Conservation (phyloP, 1,284 basidiomycete genomes). For the Melampsora larici-populina region DNA sequence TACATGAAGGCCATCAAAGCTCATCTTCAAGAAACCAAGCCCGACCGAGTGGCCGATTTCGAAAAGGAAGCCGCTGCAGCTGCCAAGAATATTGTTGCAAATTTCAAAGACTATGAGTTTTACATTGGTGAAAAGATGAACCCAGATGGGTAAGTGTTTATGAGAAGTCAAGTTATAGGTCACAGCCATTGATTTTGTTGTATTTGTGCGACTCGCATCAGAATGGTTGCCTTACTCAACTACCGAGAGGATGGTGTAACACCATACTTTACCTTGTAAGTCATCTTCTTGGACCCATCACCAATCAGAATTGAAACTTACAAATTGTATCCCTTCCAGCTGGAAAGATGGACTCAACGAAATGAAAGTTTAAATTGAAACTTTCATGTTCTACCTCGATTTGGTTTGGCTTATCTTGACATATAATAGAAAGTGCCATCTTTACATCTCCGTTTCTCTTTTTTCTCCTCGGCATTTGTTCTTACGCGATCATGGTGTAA, state of each 20-base stretch:
- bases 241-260: slow-evolving; percentile 62
- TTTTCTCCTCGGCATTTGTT: background rate
- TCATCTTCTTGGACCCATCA: background rate
- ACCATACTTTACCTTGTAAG: slow-evolving; percentile 85
- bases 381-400: background rate
- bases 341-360: slow-evolving; percentile 20
- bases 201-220: slow-evolving; percentile 50
- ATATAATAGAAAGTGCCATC: background rate
- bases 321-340: background rate
- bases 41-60: slow-evolving; percentile 72
- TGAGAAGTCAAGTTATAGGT: slow-evolving; percentile 51
- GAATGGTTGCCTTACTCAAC: slow-evolving; percentile 56
- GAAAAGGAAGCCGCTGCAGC: slow-evolving; percentile 69
- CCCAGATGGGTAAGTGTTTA: slow-evolving; percentile 51
- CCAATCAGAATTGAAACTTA: background rate
- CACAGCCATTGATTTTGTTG: background rate
- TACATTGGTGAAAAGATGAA: slow-evolving; percentile 72
- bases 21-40: slow-evolving; percentile 58
- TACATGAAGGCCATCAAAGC: slow-evolving; percentile 80
- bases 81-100: slow-evolving; percentile 69
- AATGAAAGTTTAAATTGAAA: slow-evolving; percentile 17
- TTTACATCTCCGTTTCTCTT: background rate
- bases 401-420: background rate
- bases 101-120: slow-evolving; percentile 86
- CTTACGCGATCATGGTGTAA: background rate